A percentile compares a stretch with the other conserved stretches of the same genome.
Conservation (phyloP, 352 stramenopile genomes). For the Globisporangium apiculatum region DNA sequence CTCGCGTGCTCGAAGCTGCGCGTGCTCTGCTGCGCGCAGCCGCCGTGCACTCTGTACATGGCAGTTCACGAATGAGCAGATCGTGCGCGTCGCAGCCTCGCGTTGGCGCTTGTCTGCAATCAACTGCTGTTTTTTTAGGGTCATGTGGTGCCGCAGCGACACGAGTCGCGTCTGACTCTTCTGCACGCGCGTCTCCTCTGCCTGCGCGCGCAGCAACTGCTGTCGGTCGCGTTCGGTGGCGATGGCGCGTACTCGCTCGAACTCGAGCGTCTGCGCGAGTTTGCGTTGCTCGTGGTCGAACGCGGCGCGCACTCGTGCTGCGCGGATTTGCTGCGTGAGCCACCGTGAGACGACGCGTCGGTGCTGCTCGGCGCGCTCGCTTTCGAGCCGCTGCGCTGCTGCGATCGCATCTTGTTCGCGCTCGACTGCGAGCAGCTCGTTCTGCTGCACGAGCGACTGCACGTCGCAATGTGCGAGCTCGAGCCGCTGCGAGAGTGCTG, state of each 20-base stretch:
- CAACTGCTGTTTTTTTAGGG: constrained; percentile 10
- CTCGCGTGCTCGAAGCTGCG: constrained; percentile 15
- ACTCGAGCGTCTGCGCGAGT: not conserved
- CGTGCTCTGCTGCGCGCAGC: constrained; percentile 11
- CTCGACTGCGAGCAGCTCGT: constrained; percentile 13
- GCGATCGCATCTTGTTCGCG: constrained; percentile 16
- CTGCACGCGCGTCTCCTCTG: constrained; percentile 6
- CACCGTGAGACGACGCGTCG: constrained; percentile 25
- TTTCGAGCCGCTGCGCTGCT: constrained; percentile 7
- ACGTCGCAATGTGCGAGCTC: constrained; percentile 16
- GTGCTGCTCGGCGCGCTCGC: constrained; percentile 18
- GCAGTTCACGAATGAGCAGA: constrained; percentile 17
- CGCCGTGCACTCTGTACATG: constrained; percentile 15
- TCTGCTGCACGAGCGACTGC: constrained; percentile 11
- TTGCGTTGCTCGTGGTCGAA: not conserved
- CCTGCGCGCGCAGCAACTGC: constrained; percentile 1
- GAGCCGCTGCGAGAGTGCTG: constrained; percentile 17
- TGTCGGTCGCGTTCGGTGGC: constrained; percentile 1
- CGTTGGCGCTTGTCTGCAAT: constrained; percentile 12
- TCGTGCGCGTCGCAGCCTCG: constrained; percentile 4
- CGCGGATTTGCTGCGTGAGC: constrained; percentile 22
- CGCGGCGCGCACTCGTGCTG: not conserved
- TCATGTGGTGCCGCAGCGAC: constrained; percentile 7
- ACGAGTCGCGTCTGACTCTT: constrained; percentile 10
- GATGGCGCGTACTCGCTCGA: not conserved